Percentiles rank a stretch among this genome's conserved stretches.
Evolutionary conservation across 495 filamentous ascomycete genomes (phyloP).

Genomic region (Penicillium antarcticum): DNA sequence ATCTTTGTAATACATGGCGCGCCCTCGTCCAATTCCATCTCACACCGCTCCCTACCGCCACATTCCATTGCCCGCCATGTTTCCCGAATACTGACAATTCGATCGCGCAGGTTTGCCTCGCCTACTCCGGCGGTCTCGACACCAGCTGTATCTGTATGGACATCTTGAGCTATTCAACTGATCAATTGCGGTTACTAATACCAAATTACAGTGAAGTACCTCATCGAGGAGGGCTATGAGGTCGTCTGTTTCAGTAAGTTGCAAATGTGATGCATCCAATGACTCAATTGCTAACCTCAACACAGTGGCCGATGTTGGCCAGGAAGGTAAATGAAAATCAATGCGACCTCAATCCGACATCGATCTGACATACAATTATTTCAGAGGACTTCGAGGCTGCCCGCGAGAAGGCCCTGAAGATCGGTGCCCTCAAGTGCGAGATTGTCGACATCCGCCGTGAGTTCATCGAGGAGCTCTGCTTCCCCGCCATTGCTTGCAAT

Average conservation of each 20-base stretch:
- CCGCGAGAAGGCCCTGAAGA: slow-evolving; percentile 53
- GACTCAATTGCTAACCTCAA: slow-evolving; percentile 10
- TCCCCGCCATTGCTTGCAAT: slow-evolving; percentile 79
- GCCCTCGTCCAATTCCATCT: not conserved
- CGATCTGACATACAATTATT: slow-evolving; percentile 7
- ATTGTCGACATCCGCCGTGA: slow-evolving; percentile 59
- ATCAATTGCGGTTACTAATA: slow-evolving; percentile 16
- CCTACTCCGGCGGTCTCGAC: slow-evolving; percentile 57
- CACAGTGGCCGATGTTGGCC: slow-evolving; percentile 60
- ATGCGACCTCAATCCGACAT: not conserved
- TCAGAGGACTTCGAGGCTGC: slow-evolving; percentile 63
- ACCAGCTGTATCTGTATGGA: slow-evolving; percentile 58
- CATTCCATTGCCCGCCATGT: slow-evolving; percentile 1
- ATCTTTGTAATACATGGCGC: not conserved
- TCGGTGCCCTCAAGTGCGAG: slow-evolving; percentile 49
- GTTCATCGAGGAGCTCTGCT: slow-evolving; percentile 85
- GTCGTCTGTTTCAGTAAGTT: slow-evolving; percentile 61
- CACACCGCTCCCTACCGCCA: slow-evolving; percentile 19
- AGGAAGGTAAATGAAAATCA: slow-evolving; percentile 40
- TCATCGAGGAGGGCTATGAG: slow-evolving; percentile 67
- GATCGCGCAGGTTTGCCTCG: slow-evolving; percentile 32
- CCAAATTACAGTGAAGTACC: slow-evolving; percentile 50
- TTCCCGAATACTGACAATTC: slow-evolving; percentile 13
- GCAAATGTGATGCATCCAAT: not conserved
- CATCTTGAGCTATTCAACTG: not conserved